These are phyloP conservation scores for Vaucheria bursata DNA, from an alignment of 352 stramenopile genomes.

Conservation along the genomic window DNA sequence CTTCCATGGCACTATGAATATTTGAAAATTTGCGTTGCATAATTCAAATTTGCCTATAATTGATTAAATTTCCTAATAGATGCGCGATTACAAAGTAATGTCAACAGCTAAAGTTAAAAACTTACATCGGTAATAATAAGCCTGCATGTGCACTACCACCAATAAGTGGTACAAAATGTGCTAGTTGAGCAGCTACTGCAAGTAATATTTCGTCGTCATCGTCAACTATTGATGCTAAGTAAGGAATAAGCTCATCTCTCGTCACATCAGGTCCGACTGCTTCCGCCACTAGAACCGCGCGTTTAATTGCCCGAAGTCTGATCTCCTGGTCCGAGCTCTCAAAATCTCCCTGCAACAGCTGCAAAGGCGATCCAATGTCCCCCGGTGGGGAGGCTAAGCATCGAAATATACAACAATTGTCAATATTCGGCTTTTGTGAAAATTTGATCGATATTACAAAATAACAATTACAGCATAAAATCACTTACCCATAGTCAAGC, in stretches of 20 bases:
- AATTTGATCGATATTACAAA: too few relatives aligned
- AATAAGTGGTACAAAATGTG: constrained; percentile 37
- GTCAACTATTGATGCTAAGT: constrained; percentile 40
- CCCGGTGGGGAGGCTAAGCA: neutral
- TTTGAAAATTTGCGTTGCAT: too few relatives aligned
- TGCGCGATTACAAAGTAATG: too few relatives aligned
- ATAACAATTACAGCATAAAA: too few relatives aligned
- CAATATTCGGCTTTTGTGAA: too few relatives aligned
- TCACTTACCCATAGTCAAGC: too few relatives aligned
- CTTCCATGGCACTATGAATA: too few relatives aligned
- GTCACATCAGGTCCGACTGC: constrained; percentile 40
- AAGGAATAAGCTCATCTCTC: constrained; percentile 36
- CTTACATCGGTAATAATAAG: constrained; percentile 37
- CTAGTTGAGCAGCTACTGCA: constrained; percentile 34
- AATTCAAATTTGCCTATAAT: too few relatives aligned
- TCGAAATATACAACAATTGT: too few relatives aligned
- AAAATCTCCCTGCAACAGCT: constrained; percentile 44
- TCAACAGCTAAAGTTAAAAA: too few relatives aligned
- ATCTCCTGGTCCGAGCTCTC: constrained; percentile 45
- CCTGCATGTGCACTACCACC: constrained; percentile 22
- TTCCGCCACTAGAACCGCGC: constrained; percentile 39
- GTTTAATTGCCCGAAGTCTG: constrained; percentile 38
- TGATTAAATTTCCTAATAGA: too few relatives aligned
- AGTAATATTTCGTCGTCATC: constrained; percentile 46
- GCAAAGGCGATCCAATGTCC: constrained; percentile 25